phyloP scores from a whole-genome alignment of 2,329 filamentous ascomycete species.

The Leptographium flavum region DNA sequence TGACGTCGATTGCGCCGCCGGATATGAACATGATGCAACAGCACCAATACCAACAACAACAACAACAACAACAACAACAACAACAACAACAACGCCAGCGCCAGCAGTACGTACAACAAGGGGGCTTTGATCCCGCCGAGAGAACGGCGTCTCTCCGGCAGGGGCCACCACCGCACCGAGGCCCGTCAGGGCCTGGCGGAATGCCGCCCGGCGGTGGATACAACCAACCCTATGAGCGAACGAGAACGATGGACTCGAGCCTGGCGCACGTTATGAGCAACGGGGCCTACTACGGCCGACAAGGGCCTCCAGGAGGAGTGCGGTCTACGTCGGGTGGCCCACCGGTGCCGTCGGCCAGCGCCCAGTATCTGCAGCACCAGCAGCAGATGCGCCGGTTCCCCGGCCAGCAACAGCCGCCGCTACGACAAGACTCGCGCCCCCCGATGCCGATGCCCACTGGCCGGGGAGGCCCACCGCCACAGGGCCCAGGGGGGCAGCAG shows the following conservation, averaged over 20 bases:
- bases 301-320: conserved; percentile 18
- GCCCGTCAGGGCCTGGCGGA: conserved; percentile 17
- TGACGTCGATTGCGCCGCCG: conserved; percentile 56
- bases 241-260: conserved; percentile 28
- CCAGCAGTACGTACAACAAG: conserved; percentile 2
- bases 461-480: not conserved
- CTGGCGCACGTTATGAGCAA: conserved; percentile 18
- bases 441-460: conserved; percentile 17
- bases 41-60: conserved; percentile 6
- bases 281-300: conserved; percentile 30
- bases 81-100: conserved; percentile 1
- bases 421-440: conserved; percentile 42
- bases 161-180: conserved; percentile 47
- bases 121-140: conserved; percentile 25
- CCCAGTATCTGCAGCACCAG: conserved; percentile 33
- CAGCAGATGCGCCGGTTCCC: conserved; percentile 32
- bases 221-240: conserved; percentile 22
- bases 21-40: conserved; percentile 19
- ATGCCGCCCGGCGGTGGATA: conserved; percentile 19
- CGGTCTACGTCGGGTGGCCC: conserved; percentile 36
- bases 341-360: conserved; percentile 26
- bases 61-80: conserved; percentile 1
- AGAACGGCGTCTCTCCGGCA: conserved; percentile 57
- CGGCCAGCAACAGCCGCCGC: conserved; percentile 17
- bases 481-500: conserved; percentile 24